These are phyloP conservation scores for Tuber melanosporum DNA, from an alignment of 495 filamentous ascomycete species.

Conservation along the genomic window DNA sequence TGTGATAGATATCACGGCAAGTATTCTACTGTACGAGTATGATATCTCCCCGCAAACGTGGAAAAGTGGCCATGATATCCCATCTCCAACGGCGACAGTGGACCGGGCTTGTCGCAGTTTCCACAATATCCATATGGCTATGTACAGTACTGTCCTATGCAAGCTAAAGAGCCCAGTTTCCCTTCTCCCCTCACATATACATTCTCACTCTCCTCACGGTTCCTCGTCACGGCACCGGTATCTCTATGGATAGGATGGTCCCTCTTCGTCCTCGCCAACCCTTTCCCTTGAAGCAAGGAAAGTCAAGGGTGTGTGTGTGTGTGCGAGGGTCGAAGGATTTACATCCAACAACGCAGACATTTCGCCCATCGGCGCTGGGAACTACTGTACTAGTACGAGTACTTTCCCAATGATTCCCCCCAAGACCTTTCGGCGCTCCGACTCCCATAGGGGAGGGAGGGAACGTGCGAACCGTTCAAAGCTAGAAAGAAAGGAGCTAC, in stretches of 20 bases:
- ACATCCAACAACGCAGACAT: conserved; percentile 35
- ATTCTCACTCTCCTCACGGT: neutral
- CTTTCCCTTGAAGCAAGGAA: neutral
- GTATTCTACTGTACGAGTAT: neutral
- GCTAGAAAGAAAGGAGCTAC: conserved; percentile 21
- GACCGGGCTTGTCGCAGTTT: neutral
- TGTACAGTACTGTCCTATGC: neutral
- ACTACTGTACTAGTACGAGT: conserved; percentile 1
- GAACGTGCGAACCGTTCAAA: conserved; percentile 37
- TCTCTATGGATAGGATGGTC: neutral
- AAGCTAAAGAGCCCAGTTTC: neutral
- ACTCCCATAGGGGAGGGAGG: conserved; percentile 14
- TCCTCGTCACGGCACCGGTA: neutral
- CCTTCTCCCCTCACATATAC: neutral
- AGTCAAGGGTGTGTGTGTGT: neutral
- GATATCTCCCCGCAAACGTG: neutral
- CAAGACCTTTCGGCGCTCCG: conserved; percentile 38
- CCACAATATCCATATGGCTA: neutral
- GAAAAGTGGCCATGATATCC: neutral
- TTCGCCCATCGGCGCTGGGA: conserved; percentile 23
- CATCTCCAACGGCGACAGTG: neutral
- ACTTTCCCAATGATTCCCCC: conserved; percentile 18
- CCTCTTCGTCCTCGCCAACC: neutral
- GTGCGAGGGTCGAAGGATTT: conserved; percentile 38
- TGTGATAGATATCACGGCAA: neutral